A percentile compares a stretch with the other conserved stretches of the same genome.
Conservation (phyloP, 257 asterid genomes). For the Paraleonurus japonicus region DNA sequence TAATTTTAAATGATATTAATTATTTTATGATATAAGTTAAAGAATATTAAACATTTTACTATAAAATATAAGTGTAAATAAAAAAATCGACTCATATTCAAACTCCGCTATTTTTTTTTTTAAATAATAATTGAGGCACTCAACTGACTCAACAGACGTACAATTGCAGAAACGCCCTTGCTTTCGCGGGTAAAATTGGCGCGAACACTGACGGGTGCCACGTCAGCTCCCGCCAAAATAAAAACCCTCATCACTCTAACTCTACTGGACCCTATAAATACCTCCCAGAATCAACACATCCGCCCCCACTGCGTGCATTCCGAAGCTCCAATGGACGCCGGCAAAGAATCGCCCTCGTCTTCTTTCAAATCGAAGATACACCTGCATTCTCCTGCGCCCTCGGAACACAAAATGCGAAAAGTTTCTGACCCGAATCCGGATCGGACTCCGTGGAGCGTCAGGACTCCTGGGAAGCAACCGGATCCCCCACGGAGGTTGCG, state of each 20-base stretch:
- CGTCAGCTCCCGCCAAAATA: slow-evolving; percentile 58
- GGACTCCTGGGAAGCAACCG: slow-evolving; percentile 66
- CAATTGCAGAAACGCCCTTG: slow-evolving; percentile 36
- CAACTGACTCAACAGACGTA: too few species aligned
- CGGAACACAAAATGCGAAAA: slow-evolving; percentile 25
- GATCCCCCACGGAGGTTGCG: slow-evolving; percentile 53
- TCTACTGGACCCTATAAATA: not conserved
- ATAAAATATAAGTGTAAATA: too few species aligned
- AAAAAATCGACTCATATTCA: too few species aligned
- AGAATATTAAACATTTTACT: too few species aligned
- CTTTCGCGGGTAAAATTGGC: slow-evolving; percentile 44
- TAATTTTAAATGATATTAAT: too few species aligned
- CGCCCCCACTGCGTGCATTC: slow-evolving; percentile 8
- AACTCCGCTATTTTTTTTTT: too few species aligned
- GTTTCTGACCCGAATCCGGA: slow-evolving; percentile 30
- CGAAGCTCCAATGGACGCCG: slow-evolving; percentile 50
- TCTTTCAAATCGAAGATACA: slow-evolving; percentile 50
- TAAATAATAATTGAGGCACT: too few species aligned
- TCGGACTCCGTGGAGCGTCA: slow-evolving; percentile 42
- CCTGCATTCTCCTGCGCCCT: slow-evolving; percentile 36
- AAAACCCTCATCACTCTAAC: slow-evolving; percentile 24
- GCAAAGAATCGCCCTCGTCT: slow-evolving; percentile 25
- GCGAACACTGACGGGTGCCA: slow-evolving; percentile 51
- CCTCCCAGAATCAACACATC: not conserved
- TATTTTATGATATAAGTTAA: too few species aligned